phyloP scores from a whole-genome alignment of 192 early-diverging fungal genomes.

The Funneliformis geosporum region DNA sequence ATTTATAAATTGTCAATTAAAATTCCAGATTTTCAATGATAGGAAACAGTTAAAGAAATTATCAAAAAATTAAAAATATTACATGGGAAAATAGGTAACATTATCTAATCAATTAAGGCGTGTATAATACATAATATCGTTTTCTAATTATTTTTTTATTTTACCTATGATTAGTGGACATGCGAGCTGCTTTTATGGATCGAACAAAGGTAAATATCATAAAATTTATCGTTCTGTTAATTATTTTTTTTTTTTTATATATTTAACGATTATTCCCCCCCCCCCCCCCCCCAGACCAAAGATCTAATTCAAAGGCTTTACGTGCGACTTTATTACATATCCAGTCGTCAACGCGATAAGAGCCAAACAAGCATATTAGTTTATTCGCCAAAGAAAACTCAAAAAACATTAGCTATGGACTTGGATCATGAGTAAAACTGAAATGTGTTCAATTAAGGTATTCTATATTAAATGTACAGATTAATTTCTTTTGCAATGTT shows the following conservation, averaged over 20 bases:
- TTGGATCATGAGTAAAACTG: neutral
- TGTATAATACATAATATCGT: neutral
- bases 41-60: conserved; percentile 17
- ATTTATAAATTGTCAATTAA: neutral
- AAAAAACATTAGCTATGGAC: neutral
- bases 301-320: conserved; percentile 12
- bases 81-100: conserved; percentile 25
- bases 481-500: too few species aligned
- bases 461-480: neutral
- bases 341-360: neutral
- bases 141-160: neutral
- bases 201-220: conserved; percentile 22
- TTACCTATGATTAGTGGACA: conserved; percentile 16
- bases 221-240: neutral
- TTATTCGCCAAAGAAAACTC: neutral
- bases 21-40: neutral
- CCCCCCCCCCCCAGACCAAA: conserved; percentile 23
- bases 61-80: conserved; percentile 6
- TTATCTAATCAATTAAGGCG: neutral
- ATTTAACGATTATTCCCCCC: too few species aligned
- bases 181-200: conserved; percentile 26
- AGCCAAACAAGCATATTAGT: neutral
- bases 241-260: neutral
- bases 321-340: conserved; percentile 25
- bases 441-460: neutral